Evolutionary conservation across 2,329 filamentous ascomycete species (phyloP), one percentile per base, ranked within the genome.

Genomic region (Fonsecaea erecta): DNA sequence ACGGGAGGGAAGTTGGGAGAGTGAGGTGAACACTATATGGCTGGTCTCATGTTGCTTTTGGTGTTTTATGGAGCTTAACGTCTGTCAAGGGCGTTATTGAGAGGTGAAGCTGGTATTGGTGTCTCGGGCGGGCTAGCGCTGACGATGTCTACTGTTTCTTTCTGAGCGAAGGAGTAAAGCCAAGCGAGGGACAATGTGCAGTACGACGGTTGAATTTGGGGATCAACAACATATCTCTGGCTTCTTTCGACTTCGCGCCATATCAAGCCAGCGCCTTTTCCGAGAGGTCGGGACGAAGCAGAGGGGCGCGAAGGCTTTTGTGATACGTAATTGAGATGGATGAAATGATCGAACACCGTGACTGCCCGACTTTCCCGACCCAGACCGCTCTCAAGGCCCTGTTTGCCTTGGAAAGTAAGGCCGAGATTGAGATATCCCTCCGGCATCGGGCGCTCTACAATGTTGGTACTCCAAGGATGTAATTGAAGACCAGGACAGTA

Each of bases 1-100:
- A 68, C 65, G n/a, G 71, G 71, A 11, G 70, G 71, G 16, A 64
- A 73, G 34, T 43, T 71, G 14, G 68, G 66, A 1, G 57, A 60
- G 46, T 60, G 3, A 32, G 21, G 21, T 9, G 43, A 48, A 3
- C 12, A 12, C 18, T 24, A 48, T 24, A 18, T 3, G 21, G 21
- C 21, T 37, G 21, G 1, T 21, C 43, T 48, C 2, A 48, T 18
- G 18, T 11, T 24, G 43, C 8, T 48, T 12, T 24, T 48, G 43
- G 21, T 48, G 9, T 24, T 48, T 24, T 21, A 48, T 18, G 21
- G 24, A 24, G 43, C 9, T 11, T 48, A 8, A 24, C 12, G 18
- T 48, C 43, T 24, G 43, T 43, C 4, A 18, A 43, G 5, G 40
- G 40, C 40, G 9, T 48, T 48, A 7, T 48, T 24, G 18, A 48